Percentiles rank a stretch among this genome's conserved stretches.
Conservation (phyloP, 2,329 filamentous ascomycete genomes). For the Monosporascus sp. region DNA sequence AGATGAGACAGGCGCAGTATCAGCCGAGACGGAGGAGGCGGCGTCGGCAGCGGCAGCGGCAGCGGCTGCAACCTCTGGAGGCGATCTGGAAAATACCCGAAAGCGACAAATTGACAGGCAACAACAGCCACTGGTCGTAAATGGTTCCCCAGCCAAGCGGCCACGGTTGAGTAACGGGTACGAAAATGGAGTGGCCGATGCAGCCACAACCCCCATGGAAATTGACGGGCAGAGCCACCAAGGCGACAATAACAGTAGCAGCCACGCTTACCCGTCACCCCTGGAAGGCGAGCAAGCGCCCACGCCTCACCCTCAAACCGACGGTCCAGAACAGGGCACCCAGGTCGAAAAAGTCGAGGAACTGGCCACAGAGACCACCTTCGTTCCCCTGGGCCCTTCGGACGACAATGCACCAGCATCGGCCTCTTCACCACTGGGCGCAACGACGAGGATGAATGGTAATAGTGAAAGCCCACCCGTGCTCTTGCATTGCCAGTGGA, state of each 20-base stretch:
- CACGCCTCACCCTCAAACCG: slow-evolving; percentile 49
- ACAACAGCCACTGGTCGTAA: slow-evolving; percentile 40
- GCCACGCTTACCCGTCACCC: slow-evolving; percentile 61
- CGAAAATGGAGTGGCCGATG: slow-evolving; percentile 47
- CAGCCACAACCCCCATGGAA: slow-evolving; percentile 55
- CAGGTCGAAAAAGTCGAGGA: slow-evolving; percentile 61
- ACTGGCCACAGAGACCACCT: slow-evolving; percentile 54
- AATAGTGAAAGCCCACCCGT: slow-evolving; percentile 50
- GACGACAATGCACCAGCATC: slow-evolving; percentile 26
- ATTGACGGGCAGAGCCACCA: slow-evolving; percentile 44
- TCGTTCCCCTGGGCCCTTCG: slow-evolving; percentile 46
- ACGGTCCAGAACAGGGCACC: slow-evolving; percentile 59
- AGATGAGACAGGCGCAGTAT: slow-evolving; percentile 19
- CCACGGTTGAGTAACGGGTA: slow-evolving; percentile 57
- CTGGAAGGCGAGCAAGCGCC: slow-evolving; percentile 52
- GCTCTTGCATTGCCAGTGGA: slow-evolving; percentile 65
- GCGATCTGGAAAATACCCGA: slow-evolving; percentile 39
- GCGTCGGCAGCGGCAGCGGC: slow-evolving; percentile 22
- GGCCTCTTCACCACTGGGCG: slow-evolving; percentile 31
- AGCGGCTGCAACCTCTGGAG: slow-evolving; percentile 23
- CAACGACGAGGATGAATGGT: slow-evolving; percentile 27
- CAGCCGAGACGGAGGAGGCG: slow-evolving; percentile 29
- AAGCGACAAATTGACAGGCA: slow-evolving; percentile 45
- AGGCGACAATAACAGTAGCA: slow-evolving; percentile 33
- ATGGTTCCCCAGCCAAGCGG: slow-evolving; percentile 55